Base-by-base conservation (phyloP, 176 grass and related monocot species). In the Oryza glumipatula region DNA sequence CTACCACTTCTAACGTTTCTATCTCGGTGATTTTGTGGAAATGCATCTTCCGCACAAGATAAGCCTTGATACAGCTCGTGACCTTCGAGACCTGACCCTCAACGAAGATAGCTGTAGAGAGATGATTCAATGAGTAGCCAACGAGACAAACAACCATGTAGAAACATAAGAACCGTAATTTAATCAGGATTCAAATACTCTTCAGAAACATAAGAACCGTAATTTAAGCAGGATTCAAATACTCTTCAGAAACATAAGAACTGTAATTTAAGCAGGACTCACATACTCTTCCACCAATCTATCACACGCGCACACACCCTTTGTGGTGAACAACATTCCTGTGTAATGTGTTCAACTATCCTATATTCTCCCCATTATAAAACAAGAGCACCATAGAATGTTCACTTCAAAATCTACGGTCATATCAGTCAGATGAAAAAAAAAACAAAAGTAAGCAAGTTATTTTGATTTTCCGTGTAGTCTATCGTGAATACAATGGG, bases 21-120 rank as follows among this genome's bases (percentile, higher is more conserved):
- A 92, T 85, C 83, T 84, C 21, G 87, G 90, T 60, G 90, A 89
- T 76, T 60, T 84, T 48, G 87, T 86, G 38, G 83, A 80, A 45
- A 92, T 89, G 80, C 90, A 92, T 71, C 87, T 89, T 89, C 90
- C 90, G 68, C 90, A 92, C 28, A 89, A 76, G 47, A 92, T 79
- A 67, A 92, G 87, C 72, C 67, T 89, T 72, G 87, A 86, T 41
- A 92, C 32, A 24, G 87, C 66, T 30, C 12, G 76, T 35, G 90
- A 76, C 39, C 87, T 89, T 72, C 65, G 65, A 39, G 68, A 80
- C 38, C 12, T 92, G 54, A 84, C 48, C 56, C 73, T 86, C 24
- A 92, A 76, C 11, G 69, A 49, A 39, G 90, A 86, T 45, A 89
- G 76, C 90, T 92, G 90, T 30, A 1, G 76, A 80, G 30, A 86